Evolutionary conservation across 164 flowering plant species (phyloP).

Genomic region (Saururus chinensis): DNA sequence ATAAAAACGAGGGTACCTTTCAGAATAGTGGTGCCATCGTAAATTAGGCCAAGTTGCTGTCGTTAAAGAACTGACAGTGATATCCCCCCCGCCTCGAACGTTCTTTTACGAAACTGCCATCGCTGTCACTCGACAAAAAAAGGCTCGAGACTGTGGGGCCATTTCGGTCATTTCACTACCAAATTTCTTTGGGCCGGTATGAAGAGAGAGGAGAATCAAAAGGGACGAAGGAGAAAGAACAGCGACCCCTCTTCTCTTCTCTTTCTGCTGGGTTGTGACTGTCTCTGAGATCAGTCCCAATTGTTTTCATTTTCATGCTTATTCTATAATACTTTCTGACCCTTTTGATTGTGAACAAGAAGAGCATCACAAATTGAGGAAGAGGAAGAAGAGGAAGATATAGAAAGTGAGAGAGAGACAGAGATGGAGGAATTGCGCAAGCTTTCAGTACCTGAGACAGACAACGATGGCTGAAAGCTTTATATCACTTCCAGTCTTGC

Average conservation of each 20-base stretch:
- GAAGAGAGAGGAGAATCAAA: constrained; percentile 9
- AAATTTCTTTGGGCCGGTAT: neutral
- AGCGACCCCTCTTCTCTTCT: constrained; percentile 31
- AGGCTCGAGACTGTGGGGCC: neutral
- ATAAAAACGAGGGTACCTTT: neutral
- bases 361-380: constrained; percentile 21
- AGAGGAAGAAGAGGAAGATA: constrained; percentile 15
- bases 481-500: constrained; percentile 39
- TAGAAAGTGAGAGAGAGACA: constrained; percentile 15
- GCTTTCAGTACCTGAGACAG: constrained; percentile 47
- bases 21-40: neutral
- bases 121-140: neutral
- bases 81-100: no score
- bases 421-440: constrained; percentile 26
- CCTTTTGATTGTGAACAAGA: constrained; percentile 34
- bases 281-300: constrained; percentile 13
- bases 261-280: constrained; percentile 5
- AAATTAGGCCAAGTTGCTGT: neutral
- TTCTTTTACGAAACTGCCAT: neutral
- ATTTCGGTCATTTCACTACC: neutral
- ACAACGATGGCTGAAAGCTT: constrained; percentile 73
- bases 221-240: constrained; percentile 8
- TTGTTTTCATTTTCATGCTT: constrained; percentile 1
- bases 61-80: no score
- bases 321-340: constrained; percentile 6